Evolutionary conservation across 2,329 filamentous ascomycete species (phyloP), one percentile per base, ranked within the genome.

Genomic region (Talaromyces sp.): DNA sequence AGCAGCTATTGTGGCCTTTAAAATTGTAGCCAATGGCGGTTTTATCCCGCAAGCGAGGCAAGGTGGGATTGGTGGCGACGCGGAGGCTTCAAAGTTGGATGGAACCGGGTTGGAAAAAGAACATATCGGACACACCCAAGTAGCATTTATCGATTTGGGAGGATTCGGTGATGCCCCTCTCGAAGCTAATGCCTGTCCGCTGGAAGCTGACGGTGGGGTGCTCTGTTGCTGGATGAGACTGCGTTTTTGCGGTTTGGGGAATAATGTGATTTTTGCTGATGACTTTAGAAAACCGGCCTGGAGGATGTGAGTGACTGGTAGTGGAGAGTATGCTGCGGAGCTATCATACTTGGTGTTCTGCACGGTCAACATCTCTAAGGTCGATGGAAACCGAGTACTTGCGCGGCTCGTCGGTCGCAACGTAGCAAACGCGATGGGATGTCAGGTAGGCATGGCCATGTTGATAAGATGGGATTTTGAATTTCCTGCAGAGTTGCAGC

Each of bases 371-470:
- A 73, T 96, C 90, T 73, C 93, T 96, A 60, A 99, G 79, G 67
- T 96, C 90, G 59, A 99, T 83, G 16, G 91, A 90, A 34, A 93
- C 85, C 0, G 93, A 96, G 74, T 91, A 87, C 72, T 89, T 90
- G 65, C 94, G 86, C 16, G 95, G 92, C 65, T 97, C 89, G 34
- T 87, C 84, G 70, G 92, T 89, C 72, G 97, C 93, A 66, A 99
- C 91, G 73, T 98, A 99, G 80, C 94, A 99, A 64, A 92, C 87
- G 59, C 95, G 90, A 77, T 98, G 94, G 8, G 95, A 96, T 18
- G 95, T 99, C 76, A 99, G 77, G 75, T 99, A 99, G 60, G 95
- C 92, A 79, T 97, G 92, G 57, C 95, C 95, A 79, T 96, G 92
- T 75, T 99, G 95, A 67, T 96, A 92, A 72, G 93, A 88, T 40